Conservation (phyloP, 2,329 filamentous ascomycete species). For the Colletotrichum sp. region DNA sequence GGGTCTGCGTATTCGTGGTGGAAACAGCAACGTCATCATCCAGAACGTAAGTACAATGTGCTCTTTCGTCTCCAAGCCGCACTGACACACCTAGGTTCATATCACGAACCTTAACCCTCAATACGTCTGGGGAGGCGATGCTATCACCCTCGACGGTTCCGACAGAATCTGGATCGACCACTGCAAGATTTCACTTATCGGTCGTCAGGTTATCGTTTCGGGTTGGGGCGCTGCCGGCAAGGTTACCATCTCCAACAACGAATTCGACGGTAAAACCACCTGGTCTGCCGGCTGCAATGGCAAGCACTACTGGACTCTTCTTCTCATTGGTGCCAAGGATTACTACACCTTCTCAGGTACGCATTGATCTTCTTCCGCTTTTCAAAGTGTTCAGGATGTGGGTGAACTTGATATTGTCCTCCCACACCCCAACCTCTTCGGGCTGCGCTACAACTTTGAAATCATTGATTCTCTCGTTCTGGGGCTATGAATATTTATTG, state of each 20-base stretch:
- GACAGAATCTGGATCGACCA: constrained; percentile 35
- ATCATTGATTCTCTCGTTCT: no score
- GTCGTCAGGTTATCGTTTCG: constrained; percentile 43
- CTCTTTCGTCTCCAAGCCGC: not conserved
- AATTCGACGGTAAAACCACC: constrained; percentile 39
- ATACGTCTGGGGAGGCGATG: constrained; percentile 33
- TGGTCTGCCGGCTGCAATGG: constrained; percentile 33
- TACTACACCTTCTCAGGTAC: constrained; percentile 1
- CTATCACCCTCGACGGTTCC: constrained; percentile 42
- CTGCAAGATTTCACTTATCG: constrained; percentile 44
- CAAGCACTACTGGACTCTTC: constrained; percentile 36
- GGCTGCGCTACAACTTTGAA: no score
- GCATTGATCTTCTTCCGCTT: no score
- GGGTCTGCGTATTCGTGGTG: constrained; percentile 47
- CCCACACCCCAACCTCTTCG: no score
- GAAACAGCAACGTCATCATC: constrained; percentile 53
- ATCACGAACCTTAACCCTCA: constrained; percentile 40
- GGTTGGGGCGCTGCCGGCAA: constrained; percentile 36
- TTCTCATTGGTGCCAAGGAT: constrained; percentile 33
- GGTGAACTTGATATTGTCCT: no score
- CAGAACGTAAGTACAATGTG: no score
- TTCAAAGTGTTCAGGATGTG: no score
- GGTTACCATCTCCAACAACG: constrained; percentile 42
- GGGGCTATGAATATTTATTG: no score
- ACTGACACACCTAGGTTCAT: not conserved